Base-by-base conservation (phyloP, 768 basidiomycete species). In the Daedalea quercina region DNA sequence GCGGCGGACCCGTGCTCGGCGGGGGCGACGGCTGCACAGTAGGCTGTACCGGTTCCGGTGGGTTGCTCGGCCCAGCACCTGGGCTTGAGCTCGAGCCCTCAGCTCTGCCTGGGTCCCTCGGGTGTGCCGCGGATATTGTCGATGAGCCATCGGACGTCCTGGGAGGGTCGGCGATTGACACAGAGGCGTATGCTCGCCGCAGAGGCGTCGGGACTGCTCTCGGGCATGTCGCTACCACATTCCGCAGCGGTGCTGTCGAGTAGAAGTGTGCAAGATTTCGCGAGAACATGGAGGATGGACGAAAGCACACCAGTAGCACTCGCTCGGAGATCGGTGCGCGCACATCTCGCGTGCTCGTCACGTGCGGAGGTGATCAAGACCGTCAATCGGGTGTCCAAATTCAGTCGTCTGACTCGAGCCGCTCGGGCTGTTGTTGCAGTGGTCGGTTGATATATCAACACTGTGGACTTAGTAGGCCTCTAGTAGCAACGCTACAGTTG, bases 91-190 rank as follows among this genome's bases (percentile, higher is more conserved):
- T 31, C 13, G 59, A 19, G 13, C 25, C 52, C 13, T 42, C 28
- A 19, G 50, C 44, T 2, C 50, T 52, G 4, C 52, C 47, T 1
- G 60, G 60, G 35, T 65, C 64, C 47, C 56, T 58, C 3, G 64
- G 64, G 48, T 65, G 64, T 12, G 63, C 58, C n/a, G 58, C 53
- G 9, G 44, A 51, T 15, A 58, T 51, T 9, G 28, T 37, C n/a
- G 24, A 19, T 13, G 48, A 6, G 48, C 33, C 34, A 12, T 31
- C n/a, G 19, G 48, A 20, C n/a, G 34, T n/a, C 31, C 35, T 23
- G 4, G 48, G 33, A 7, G 48, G 48, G 22, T 49, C 48, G 25
- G 48, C 9, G 48, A 49, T 49, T 33, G 34, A 37, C 17, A 28
- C 11, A 13, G 19, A 11, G 7, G 34, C 34, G 25, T 40, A 33